phyloP scores from a whole-genome alignment of 345 rosid genomes.

The Linum lewisii region DNA sequence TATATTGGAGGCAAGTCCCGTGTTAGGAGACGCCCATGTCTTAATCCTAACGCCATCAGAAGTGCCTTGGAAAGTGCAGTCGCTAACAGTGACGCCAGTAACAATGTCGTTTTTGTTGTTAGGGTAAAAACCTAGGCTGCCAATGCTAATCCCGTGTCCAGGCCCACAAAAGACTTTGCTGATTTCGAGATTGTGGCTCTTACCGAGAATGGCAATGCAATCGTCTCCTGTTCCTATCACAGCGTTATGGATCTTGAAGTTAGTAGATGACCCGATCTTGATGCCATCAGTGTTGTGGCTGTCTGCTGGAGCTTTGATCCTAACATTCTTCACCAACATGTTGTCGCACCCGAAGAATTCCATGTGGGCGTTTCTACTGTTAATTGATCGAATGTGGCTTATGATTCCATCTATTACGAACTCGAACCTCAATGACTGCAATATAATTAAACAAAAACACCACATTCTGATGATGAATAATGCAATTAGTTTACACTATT shows the following conservation, averaged over 20 bases:
- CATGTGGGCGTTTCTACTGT: constrained; percentile 26
- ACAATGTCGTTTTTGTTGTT: constrained; percentile 16
- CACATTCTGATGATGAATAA: not conserved
- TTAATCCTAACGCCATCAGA: constrained; percentile 28
- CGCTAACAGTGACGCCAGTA: constrained; percentile 7
- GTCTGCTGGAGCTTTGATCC: constrained; percentile 30
- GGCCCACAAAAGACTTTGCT: constrained; percentile 36
- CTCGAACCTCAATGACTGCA: constrained; percentile 16
- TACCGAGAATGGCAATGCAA: constrained; percentile 38
- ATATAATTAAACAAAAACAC: not conserved
- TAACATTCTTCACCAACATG: not conserved
- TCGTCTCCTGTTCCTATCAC: constrained; percentile 50
- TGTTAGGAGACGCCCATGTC: constrained; percentile 17
- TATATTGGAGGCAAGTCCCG: constrained; percentile 4
- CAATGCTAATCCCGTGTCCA: constrained; percentile 36
- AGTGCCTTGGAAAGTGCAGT: constrained; percentile 15
- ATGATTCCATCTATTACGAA: constrained; percentile 13
- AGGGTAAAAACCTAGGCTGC: constrained; percentile 23
- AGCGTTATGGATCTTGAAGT: constrained; percentile 21
- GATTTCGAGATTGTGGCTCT: constrained; percentile 25
- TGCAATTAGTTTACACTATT: too few species aligned
- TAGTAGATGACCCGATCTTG: constrained; percentile 29
- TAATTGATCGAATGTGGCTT: constrained; percentile 8
- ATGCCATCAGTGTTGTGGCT: constrained; percentile 68
- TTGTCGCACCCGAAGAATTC: constrained; percentile 6